Conservation (phyloP, 257 asterid genomes). For the Solanum neorickii region DNA sequence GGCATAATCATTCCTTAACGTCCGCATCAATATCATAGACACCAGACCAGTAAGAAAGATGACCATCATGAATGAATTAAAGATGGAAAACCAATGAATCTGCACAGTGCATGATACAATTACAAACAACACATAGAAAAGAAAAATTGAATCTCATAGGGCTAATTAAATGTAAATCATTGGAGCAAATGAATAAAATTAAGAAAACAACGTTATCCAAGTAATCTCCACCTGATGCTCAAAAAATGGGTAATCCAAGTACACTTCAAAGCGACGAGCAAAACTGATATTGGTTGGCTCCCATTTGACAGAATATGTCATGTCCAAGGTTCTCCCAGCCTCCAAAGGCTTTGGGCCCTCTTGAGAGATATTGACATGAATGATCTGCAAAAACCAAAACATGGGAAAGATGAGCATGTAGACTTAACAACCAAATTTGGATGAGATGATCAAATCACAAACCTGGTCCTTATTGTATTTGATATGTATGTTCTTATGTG, state of each 20-base stretch:
- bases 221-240: constrained; percentile 79
- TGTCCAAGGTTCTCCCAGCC: constrained; percentile 55
- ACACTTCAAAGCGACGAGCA: constrained; percentile 93
- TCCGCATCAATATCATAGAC: constrained; percentile 95
- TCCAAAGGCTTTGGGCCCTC: constrained; percentile 74
- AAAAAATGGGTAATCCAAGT: constrained; percentile 92
- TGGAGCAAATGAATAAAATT: not conserved
- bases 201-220: not conserved
- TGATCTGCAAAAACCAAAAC: constrained; percentile 46
- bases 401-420: constrained; percentile 3
- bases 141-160: not conserved
- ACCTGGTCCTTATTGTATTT: constrained; percentile 51
- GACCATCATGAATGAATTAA: constrained; percentile 99
- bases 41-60: constrained; percentile 96
- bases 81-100: constrained; percentile 98
- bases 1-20: constrained; percentile 94
- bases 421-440: not conserved
- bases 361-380: constrained; percentile 93
- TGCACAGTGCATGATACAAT: constrained; percentile 19
- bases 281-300: constrained; percentile 61
- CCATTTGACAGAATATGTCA: constrained; percentile 96
- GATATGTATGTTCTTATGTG: constrained; percentile 37
- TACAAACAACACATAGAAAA: not conserved
- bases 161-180: not conserved
- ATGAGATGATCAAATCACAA: not conserved